Conservation (phyloP, 2,329 filamentous ascomycete species). For the Claviceps maximensis region DNA sequence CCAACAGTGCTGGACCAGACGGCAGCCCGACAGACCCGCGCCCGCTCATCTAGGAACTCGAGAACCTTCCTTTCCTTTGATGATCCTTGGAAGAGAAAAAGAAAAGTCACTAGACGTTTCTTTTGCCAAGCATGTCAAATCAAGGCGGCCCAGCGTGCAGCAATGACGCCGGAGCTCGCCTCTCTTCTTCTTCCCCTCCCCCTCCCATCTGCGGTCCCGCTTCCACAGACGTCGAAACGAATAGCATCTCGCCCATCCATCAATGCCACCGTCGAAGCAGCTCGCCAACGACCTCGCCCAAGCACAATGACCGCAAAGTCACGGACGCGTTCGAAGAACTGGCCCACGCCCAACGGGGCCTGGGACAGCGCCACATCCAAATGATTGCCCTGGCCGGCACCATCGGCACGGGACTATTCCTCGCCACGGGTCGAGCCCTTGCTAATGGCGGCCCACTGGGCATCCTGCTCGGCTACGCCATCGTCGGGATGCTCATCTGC, state of each 20-base stretch:
- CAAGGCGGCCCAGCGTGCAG: not conserved
- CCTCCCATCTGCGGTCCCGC: not conserved
- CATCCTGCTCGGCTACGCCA: conserved; percentile 34
- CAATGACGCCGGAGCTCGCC: not conserved
- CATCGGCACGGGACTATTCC: conserved; percentile 52
- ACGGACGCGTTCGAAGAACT: conserved; percentile 5
- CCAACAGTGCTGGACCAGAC: too few relatives aligned
- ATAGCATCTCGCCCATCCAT: not conserved
- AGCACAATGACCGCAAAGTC: not conserved
- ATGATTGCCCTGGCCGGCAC: conserved; percentile 37
- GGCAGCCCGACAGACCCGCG: too few relatives aligned
- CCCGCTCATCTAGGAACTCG: too few relatives aligned
- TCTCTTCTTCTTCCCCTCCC: too few relatives aligned
- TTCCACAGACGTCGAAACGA: not conserved
- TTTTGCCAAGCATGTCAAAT: not conserved
- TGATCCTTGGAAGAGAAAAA: too few relatives aligned
- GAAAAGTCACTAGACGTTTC: too few relatives aligned
- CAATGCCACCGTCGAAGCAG: not conserved
- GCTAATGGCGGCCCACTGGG: conserved; percentile 44
- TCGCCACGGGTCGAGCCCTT: conserved; percentile 50
- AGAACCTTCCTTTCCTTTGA: too few relatives aligned
- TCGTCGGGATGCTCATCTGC: conserved; percentile 39
- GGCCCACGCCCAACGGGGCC: not conserved
- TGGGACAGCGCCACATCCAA: conserved; percentile 29
- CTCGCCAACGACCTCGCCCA: not conserved